phyloP scores from a whole-genome alignment of 768 basidiomycete species.

The Mycena rosella region DNA sequence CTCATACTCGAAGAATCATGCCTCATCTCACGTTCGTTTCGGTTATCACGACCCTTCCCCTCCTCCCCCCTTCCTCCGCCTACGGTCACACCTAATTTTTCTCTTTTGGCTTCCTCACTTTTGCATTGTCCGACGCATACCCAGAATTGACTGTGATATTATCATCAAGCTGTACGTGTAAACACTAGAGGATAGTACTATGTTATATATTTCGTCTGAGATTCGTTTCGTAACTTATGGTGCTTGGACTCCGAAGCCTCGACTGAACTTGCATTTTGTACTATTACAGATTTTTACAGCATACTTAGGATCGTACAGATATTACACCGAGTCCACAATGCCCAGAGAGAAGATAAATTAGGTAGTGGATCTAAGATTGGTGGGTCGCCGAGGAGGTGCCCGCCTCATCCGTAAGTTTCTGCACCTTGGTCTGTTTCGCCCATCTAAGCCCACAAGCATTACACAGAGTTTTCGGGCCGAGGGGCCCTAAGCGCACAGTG shows the following conservation, averaged over 20 bases:
- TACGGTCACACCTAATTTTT: conserved; percentile 23
- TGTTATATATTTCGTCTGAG: conserved; percentile 33
- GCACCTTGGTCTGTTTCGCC: conserved; percentile 72
- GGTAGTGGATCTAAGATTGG: neutral
- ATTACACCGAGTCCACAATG: neutral
- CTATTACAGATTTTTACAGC: neutral
- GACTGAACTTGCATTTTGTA: neutral
- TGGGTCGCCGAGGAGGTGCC: neutral
- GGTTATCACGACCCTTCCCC: conserved; percentile 16
- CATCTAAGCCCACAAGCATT: conserved; percentile 96
- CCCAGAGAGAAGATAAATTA: neutral
- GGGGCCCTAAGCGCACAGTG: conserved; percentile 78
- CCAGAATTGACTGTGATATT: conserved; percentile 40
- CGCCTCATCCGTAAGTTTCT: conserved; percentile 45
- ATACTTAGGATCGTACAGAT: neutral
- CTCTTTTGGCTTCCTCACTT: conserved; percentile 19
- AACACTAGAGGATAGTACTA: conserved; percentile 37
- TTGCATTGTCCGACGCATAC: conserved; percentile 38
- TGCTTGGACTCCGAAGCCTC: too few relatives aligned
- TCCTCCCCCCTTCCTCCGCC: neutral
- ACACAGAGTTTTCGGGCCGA: conserved; percentile 97
- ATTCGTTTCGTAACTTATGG: too few relatives aligned
- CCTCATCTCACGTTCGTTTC: conserved; percentile 39
- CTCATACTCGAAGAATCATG: too few relatives aligned
- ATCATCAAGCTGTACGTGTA: conserved; percentile 37